These are phyloP conservation scores for Pyropia haitanensis DNA, from an alignment of 23 red algal genomes.

Conservation along the genomic window DNA sequence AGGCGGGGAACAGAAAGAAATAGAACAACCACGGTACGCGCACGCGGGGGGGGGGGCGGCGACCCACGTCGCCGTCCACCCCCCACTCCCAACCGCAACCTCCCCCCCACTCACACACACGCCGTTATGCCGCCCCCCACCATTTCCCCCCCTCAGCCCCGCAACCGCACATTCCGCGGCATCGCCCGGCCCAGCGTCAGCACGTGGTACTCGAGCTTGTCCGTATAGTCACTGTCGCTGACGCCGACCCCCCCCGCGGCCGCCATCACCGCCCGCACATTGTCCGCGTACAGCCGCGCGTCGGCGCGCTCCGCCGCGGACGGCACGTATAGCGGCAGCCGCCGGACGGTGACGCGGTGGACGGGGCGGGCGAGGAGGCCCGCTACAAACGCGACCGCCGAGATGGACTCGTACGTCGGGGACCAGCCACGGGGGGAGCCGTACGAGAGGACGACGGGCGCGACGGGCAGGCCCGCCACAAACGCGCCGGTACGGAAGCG, in stretches of 20 bases:
- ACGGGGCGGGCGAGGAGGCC: slow-evolving; percentile 49
- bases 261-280: slow-evolving; percentile 54
- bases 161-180: too few species aligned
- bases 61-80: too few species aligned
- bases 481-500: slow-evolving; percentile 80
- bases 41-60: too few species aligned
- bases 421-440: slow-evolving; percentile 29
- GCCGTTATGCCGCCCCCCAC: too few species aligned
- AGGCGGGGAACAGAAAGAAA: too few species aligned
- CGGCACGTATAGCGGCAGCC: slow-evolving; percentile 77
- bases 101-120: too few species aligned
- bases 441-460: slow-evolving; percentile 67
- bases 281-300: slow-evolving; percentile 67
- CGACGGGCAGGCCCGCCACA: slow-evolving; percentile 66
- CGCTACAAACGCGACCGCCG: slow-evolving; percentile 31
- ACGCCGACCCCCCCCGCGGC: slow-evolving; percentile 4
- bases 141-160: too few species aligned
- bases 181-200: neutral
- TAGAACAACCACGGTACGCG: too few species aligned
- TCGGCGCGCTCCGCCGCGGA: slow-evolving; percentile 70
- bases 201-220: slow-evolving; percentile 47
- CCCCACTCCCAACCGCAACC: too few species aligned
- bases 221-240: slow-evolving; percentile 23
- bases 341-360: slow-evolving; percentile 47
- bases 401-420: slow-evolving; percentile 84